phyloP scores from a whole-genome alignment of 1,284 basidiomycete species.

The Naganishia liquefaciens region DNA sequence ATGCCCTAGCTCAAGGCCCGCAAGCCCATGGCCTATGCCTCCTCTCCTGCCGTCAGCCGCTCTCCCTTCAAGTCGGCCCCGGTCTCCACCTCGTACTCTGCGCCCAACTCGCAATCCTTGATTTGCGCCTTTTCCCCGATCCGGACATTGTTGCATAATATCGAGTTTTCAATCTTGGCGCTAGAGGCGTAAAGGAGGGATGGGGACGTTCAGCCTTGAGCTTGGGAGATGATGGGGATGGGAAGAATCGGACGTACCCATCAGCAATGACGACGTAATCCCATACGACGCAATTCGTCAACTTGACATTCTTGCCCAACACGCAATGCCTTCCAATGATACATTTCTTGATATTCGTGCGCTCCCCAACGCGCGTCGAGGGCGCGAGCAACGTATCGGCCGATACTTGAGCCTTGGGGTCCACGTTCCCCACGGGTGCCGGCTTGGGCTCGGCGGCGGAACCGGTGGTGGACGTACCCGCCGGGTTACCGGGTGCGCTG shows the following conservation, averaged over 20 bases:
- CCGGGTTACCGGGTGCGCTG: conserved; percentile 11
- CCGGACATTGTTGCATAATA: conserved; percentile 77
- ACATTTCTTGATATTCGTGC: conserved; percentile 80
- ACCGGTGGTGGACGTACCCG: conserved; percentile 12
- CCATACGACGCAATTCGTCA: conserved; percentile 82
- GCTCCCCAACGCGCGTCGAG: conserved; percentile 78
- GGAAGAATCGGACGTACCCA: conserved; percentile 61
- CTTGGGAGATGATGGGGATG: too few species aligned
- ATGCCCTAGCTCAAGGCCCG: too few species aligned
- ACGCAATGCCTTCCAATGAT: conserved; percentile 84
- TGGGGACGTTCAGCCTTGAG: too few species aligned
- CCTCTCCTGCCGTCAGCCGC: conserved; percentile 22
- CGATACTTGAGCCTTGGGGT: conserved; percentile 80
- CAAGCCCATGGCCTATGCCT: conserved; percentile 9
- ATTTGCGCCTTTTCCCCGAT: conserved; percentile 79
- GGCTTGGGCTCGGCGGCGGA: conserved; percentile 18
- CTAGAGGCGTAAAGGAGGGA: conserved; percentile 57
- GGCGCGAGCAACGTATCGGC: conserved; percentile 79
- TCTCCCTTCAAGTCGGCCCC: conserved; percentile 47
- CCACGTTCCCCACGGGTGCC: conserved; percentile 57
- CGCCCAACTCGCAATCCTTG: conserved; percentile 80
- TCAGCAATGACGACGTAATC: conserved; percentile 87
- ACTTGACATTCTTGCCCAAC: conserved; percentile 82
- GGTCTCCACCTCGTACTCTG: conserved; percentile 75
- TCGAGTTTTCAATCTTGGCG: conserved; percentile 83